phyloP scores from a whole-genome alignment of 257 asterid species.

The Lycium barbarum region DNA sequence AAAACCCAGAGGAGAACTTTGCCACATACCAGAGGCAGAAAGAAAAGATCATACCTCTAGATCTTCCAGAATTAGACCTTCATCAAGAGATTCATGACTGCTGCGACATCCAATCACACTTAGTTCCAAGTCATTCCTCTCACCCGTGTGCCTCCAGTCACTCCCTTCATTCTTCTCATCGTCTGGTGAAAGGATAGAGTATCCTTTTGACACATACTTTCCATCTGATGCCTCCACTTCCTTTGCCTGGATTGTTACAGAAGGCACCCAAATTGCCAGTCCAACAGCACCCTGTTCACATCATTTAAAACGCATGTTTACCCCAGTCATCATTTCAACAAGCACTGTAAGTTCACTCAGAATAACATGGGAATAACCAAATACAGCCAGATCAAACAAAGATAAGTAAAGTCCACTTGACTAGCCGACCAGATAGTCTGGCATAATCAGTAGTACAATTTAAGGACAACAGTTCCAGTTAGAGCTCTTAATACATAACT shows the following conservation, averaged over 20 bases:
- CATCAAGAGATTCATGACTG: conserved; percentile 54
- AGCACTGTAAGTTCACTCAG: background rate
- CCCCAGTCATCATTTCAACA: background rate
- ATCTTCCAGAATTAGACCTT: conserved; percentile 69
- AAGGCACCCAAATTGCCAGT: conserved; percentile 98
- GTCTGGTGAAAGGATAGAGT: conserved; percentile 63
- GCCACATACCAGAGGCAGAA: background rate
- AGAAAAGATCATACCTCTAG: conserved; percentile 59
- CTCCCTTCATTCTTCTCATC: conserved; percentile 61
- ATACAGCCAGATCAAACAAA: background rate
- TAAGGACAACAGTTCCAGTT: background rate
- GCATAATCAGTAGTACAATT: background rate
- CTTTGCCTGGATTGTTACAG: conserved; percentile 80
- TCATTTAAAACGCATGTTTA: background rate
- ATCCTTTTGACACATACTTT: conserved; percentile 61
- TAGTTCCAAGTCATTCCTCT: conserved; percentile 72
- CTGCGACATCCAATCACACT: conserved; percentile 51
- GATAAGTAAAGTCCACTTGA: background rate
- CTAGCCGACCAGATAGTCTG: conserved; percentile 8
- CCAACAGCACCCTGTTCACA: conserved; percentile 94
- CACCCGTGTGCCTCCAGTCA: conserved; percentile 52
- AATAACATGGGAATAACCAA: background rate
- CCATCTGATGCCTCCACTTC: conserved; percentile 60
- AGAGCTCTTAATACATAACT: background rate
- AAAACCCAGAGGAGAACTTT: background rate